phyloP scores from a whole-genome alignment of 192 early-diverging fungal genomes.

The Entrophospora sp. region DNA sequence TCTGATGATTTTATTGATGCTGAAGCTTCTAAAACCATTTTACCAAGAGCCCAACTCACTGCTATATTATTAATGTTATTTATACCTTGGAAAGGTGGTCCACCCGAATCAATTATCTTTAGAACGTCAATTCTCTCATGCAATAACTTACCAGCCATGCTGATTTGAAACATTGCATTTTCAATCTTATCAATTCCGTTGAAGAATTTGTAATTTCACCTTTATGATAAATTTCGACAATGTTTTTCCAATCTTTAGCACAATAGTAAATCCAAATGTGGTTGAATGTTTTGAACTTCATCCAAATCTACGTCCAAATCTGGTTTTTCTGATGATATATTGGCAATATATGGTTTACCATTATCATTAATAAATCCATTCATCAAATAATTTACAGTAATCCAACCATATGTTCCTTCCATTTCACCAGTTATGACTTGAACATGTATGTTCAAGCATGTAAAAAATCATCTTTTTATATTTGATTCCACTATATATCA shows the following conservation, averaged over 20 bases:
- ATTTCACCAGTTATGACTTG: slow-evolving; percentile 84
- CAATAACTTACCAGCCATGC: slow-evolving; percentile 86
- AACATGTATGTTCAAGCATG: slow-evolving; percentile 68
- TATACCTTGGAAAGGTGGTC: slow-evolving; percentile 65
- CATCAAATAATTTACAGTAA: slow-evolving; percentile 88
- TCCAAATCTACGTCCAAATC: not conserved
- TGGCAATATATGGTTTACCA: slow-evolving; percentile 5
- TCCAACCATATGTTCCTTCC: slow-evolving; percentile 95
- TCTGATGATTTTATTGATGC: slow-evolving; percentile 21
- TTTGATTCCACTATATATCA: no score
- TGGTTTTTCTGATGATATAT: not conserved
- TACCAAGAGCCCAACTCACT: no score
- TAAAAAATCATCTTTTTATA: no score
- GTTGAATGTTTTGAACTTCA: slow-evolving; percentile 18
- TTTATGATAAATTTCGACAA: slow-evolving; percentile 19
- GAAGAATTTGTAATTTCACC: slow-evolving; percentile 18
- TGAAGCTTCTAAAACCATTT: no score
- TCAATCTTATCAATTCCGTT: slow-evolving; percentile 47
- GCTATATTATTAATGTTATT: slow-evolving; percentile 59
- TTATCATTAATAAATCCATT: slow-evolving; percentile 53
- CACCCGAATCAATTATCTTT: slow-evolving; percentile 29
- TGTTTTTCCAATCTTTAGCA: slow-evolving; percentile 57
- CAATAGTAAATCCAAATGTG: slow-evolving; percentile 80
- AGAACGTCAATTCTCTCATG: slow-evolving; percentile 86
- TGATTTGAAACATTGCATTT: slow-evolving; percentile 90